Evolutionary conservation across 148 eudicot species (phyloP), one percentile per base, ranked within the genome.

Genomic region (Rheum nobile): DNA sequence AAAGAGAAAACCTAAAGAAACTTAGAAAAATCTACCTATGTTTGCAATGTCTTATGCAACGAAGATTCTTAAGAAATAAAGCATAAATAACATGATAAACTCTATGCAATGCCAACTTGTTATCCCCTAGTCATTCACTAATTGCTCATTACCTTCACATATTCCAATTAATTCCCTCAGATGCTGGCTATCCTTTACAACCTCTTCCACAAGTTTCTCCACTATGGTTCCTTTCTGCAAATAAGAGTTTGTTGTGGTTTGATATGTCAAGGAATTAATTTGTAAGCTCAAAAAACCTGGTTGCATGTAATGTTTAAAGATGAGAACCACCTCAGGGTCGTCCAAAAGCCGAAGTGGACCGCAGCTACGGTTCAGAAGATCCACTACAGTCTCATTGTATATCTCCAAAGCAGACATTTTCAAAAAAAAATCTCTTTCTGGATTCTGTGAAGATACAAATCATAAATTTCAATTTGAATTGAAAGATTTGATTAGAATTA

Each of bases 341-440:
- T 95, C 99, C 78, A 95, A 79, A 80, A 95, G 94, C 74, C 99
- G 88, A 76, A 95, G 99, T 71, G 85, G 84, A 63, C 92, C 93
- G 79, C 96, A 83, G 44, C 83, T 88, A 42, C 94, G 88, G 71
- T 90, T 95, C 52, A 92, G 80, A 63, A 95, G 92, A 72, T 95
- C 99, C 24, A 87, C 82, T 11, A 95, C 99, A 67, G 92, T 92
- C 82, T 95, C 99, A 71, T 95, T 95, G 76, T 92, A 95, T 47
- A 95, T 92, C 78, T 96, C 99, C 80, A 96, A 59, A 28, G 96
- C 99, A 68, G 99, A 96, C 57, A 96, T 78, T 77, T 90, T 92
- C 28, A 90, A 71, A 4, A 79, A 50, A 76, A 84, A 96, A 8
- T 90, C 88, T 76, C 87, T 87, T 75, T 89, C 86, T 3, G 87